Conservation (phyloP, 306 rosid genomes). For the Ammopiptanthus mongolicus region DNA sequence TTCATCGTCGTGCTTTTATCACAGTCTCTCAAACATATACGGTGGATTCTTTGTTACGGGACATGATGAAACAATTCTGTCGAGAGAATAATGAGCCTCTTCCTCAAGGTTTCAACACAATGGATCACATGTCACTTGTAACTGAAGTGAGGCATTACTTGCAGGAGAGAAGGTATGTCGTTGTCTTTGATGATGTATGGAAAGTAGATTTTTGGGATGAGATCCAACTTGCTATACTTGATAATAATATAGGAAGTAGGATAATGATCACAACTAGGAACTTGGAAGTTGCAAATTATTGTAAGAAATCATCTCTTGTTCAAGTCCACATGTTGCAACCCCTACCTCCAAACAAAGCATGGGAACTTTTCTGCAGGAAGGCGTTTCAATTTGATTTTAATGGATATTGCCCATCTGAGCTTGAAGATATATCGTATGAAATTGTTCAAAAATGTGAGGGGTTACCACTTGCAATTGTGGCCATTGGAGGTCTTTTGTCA, state of each 20-base stretch:
- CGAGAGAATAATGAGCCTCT: too few relatives aligned
- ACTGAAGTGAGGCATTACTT: too few relatives aligned
- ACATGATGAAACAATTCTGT: too few relatives aligned
- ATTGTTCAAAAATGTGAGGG: neutral
- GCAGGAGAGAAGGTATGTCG: too few relatives aligned
- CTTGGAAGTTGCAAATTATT: neutral
- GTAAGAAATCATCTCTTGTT: neutral
- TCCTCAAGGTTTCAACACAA: too few relatives aligned
- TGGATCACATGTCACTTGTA: too few relatives aligned
- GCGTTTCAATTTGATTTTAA: neutral
- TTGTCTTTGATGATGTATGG: slow-evolving; percentile 14
- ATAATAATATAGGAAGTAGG: neutral
- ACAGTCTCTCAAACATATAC: too few relatives aligned
- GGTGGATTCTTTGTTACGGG: too few relatives aligned
- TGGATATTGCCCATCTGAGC: neutral
- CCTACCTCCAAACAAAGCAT: neutral
- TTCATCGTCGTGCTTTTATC: neutral
- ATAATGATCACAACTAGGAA: slow-evolving; percentile 9
- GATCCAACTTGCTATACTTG: neutral
- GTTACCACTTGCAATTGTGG: neutral
- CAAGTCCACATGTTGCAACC: neutral
- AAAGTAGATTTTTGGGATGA: neutral
- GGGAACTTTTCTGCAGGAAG: slow-evolving; percentile 10
- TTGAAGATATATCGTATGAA: neutral
- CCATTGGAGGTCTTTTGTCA: neutral